Base-by-base conservation (phyloP, 1,284 basidiomycete species). In the Apiotrichum akiyoshidainum region DNA sequence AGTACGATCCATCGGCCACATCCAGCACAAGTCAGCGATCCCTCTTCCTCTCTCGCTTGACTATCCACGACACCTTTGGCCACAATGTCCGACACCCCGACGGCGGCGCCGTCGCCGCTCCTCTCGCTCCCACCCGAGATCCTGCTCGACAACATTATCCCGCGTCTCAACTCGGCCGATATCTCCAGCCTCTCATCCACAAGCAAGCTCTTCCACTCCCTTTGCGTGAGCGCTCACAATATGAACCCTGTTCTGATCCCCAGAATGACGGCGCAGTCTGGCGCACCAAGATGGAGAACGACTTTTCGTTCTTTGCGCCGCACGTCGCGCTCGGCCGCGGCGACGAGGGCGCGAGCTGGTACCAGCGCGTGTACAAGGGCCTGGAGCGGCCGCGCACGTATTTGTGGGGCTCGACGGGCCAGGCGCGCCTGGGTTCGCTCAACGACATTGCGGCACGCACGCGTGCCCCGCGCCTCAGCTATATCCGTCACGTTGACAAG, bases 361-460 rank as follows among this genome's bases (percentile, higher is more conserved):
- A 86, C 84, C 87, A 87, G 75, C 83, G 86, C 65, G 85, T 93
- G 39, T 93, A 92, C 77, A 81, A 81, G 52, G 86, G 89, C 4
- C 74, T 93, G 47, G 77, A 73, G 35, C 72, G 68, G 73, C 85
- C 82, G 61, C 83, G 77, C 68, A 80, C 87, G 1, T 92, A 85
- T 69, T 86, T 90, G 19, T 93, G 90, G 90, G 90, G 90, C 85
- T 89, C 74, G 69, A 81, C 82, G 5, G 54, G 37, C 17, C 61
- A 64, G 21, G 50, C 40, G 40, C 57, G 65, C 73, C 72, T 46
- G 68, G 58, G 54, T 22, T 52, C 54, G 14, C 35, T 46, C 8
- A 39, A 55, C 35, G 56, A 54, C 12, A 33, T 56, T 8, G 46
- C 44, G 6, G 34, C 42, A 1, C 19, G 39, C 14, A 47, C 40